These are phyloP conservation scores for Colletotrichum liriopes DNA, from an alignment of 2,329 filamentous ascomycete species.

Conservation along the genomic window DNA sequence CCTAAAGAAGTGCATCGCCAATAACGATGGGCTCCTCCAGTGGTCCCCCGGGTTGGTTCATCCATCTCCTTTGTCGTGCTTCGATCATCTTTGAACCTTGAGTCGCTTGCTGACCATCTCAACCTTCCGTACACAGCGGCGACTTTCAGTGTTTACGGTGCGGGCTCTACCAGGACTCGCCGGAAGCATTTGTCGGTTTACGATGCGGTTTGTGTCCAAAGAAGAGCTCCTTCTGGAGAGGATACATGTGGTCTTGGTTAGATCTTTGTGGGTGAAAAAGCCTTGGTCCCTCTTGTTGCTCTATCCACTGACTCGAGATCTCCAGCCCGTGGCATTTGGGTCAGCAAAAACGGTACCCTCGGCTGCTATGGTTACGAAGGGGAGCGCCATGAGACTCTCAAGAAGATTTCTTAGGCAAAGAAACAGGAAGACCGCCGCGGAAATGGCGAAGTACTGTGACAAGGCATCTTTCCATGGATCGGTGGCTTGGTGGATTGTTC, in stretches of 20 bases:
- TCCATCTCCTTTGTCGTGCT: not conserved
- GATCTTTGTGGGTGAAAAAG: not conserved
- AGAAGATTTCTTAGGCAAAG: not conserved
- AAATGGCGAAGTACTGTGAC: not conserved
- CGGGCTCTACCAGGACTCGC: not conserved
- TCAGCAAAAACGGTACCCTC: conserved; percentile 6
- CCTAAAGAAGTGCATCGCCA: conserved; percentile 19
- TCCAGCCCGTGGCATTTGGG: conserved; percentile 1
- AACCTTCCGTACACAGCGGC: not conserved
- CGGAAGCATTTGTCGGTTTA: not conserved
- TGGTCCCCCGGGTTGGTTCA: not conserved
- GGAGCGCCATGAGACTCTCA: not conserved
- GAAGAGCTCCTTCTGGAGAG: too few relatives aligned
- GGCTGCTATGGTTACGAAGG: conserved; percentile 7
- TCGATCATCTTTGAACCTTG: not conserved
- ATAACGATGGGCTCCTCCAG: not conserved
- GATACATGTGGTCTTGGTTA: not conserved
- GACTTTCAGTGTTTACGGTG: conserved; percentile 5
- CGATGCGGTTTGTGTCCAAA: not conserved
- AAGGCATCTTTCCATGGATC: too few relatives aligned
- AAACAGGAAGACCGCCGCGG: too few relatives aligned
- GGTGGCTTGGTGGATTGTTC: too few relatives aligned
- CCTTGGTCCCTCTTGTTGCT: not conserved
- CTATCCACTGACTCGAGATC: not conserved
- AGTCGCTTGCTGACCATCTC: not conserved